Evolutionary conservation across 768 basidiomycete genomes (phyloP).

Genomic region (Tylopilus subfusipes): DNA sequence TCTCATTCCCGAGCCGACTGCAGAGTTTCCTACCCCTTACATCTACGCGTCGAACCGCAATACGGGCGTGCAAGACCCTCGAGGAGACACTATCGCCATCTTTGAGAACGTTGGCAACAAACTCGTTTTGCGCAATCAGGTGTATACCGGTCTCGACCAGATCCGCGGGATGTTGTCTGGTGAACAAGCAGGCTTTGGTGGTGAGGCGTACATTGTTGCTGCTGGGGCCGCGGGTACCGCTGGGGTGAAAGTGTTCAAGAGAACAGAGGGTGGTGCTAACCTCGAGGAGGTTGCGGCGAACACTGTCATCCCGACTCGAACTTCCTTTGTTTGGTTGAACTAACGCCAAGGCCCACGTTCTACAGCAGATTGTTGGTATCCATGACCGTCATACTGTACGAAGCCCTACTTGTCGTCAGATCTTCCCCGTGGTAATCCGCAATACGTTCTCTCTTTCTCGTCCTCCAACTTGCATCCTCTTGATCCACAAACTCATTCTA

Average conservation of each 20-base stretch:
- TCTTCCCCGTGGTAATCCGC: too few species aligned
- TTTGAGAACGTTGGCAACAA: slow-evolving; percentile 42
- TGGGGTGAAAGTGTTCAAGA: slow-evolving; percentile 55
- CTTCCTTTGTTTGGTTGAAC: slow-evolving; percentile 45
- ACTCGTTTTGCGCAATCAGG: slow-evolving; percentile 46
- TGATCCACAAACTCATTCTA: too few species aligned
- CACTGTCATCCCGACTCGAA: slow-evolving; percentile 47
- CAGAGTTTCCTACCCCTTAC: slow-evolving; percentile 46
- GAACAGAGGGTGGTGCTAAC: slow-evolving; percentile 51
- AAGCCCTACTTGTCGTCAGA: too few species aligned
- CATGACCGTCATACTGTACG: too few species aligned
- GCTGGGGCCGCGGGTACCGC: slow-evolving; percentile 49
- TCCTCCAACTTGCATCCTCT: too few species aligned
- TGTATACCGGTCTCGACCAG: slow-evolving; percentile 61
- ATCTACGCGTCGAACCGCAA: slow-evolving; percentile 72
- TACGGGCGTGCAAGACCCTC: slow-evolving; percentile 45
- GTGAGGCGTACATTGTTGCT: slow-evolving; percentile 54
- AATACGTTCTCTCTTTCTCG: too few species aligned
- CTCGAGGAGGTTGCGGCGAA: slow-evolving; percentile 53
- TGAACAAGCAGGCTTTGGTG: slow-evolving; percentile 36
- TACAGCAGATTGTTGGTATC: too few species aligned
- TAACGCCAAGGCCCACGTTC: not conserved
- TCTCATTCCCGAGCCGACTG: slow-evolving; percentile 49
- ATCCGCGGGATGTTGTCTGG: slow-evolving; percentile 66
- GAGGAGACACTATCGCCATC: slow-evolving; percentile 63